Evolutionary conservation across 116 monocot species (phyloP).

Genomic region (Iris pallida): DNA sequence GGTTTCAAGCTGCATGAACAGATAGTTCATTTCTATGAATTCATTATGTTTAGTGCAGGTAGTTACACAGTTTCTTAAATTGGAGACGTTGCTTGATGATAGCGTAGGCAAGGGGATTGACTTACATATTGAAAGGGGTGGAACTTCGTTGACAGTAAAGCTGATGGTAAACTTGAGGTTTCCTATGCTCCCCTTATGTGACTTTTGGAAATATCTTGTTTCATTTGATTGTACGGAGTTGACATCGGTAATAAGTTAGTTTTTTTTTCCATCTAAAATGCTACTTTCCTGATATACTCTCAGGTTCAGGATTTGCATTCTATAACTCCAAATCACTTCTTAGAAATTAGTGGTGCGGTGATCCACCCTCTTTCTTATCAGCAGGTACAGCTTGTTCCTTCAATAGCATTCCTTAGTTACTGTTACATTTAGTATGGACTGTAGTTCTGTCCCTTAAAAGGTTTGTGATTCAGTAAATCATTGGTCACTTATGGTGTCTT

Average conservation of each 20-base stretch:
- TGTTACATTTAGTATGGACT: no score
- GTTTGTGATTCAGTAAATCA: neutral
- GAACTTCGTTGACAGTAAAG: constrained; percentile 42
- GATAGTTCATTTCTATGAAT: constrained; percentile 1
- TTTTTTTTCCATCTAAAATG: neutral
- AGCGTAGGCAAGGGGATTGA: constrained; percentile 45
- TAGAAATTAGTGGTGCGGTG: constrained; percentile 92
- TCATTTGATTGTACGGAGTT: neutral
- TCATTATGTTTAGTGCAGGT: constrained; percentile 50
- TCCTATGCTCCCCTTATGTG: neutral
- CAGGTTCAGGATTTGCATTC: constrained; percentile 96
- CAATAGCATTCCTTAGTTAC: no score
- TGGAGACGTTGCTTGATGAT: constrained; percentile 81
- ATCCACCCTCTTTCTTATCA: constrained; percentile 93
- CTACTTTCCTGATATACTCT: constrained; percentile 7
- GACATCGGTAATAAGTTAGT: neutral
- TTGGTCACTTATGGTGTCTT: neutral
- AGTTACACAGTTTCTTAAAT: constrained; percentile 82
- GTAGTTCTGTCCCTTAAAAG: neutral
- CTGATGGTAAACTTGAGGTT: constrained; percentile 44
- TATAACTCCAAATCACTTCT: constrained; percentile 79
- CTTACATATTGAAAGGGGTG: constrained; percentile 85
- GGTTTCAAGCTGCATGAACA: neutral
- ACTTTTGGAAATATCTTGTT: neutral
- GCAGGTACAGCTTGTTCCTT: constrained; percentile 39